Conservation (phyloP, 2,329 filamentous ascomycete genomes). For the Drechslera avenae region DNA sequence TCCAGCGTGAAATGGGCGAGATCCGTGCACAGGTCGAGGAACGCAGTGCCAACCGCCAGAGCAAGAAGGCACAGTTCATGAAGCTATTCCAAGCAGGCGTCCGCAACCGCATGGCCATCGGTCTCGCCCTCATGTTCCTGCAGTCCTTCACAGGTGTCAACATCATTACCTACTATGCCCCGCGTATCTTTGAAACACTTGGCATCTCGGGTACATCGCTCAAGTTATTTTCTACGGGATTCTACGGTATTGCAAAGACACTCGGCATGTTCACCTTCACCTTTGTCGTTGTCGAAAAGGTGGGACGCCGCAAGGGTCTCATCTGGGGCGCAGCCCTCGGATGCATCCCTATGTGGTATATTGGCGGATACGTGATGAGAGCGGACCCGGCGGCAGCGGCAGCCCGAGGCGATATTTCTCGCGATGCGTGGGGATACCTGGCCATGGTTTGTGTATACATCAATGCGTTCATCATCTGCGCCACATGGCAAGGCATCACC, state of each 20-base stretch:
- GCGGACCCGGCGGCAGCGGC: slow-evolving; percentile 56
- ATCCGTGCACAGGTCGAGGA: slow-evolving; percentile 49
- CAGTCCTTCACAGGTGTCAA: slow-evolving; percentile 46
- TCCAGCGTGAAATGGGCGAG: slow-evolving; percentile 58
- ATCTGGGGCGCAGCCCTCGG: slow-evolving; percentile 57
- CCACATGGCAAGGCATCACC: slow-evolving; percentile 51
- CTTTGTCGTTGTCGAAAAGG: slow-evolving; percentile 47
- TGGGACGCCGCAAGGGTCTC: slow-evolving; percentile 50
- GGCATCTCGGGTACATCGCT: slow-evolving; percentile 52
- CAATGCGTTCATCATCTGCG: slow-evolving; percentile 60
- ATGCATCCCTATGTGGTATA: slow-evolving; percentile 57
- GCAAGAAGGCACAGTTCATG: slow-evolving; percentile 40
- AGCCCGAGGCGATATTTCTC: slow-evolving; percentile 48
- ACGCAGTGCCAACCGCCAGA: slow-evolving; percentile 35
- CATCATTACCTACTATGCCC: slow-evolving; percentile 47
- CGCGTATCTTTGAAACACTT: slow-evolving; percentile 49
- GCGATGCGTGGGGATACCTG: slow-evolving; percentile 56
- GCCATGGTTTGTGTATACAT: slow-evolving; percentile 63
- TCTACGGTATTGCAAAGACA: slow-evolving; percentile 54
- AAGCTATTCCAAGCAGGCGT: slow-evolving; percentile 49
- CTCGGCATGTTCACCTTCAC: slow-evolving; percentile 51
- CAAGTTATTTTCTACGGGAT: slow-evolving; percentile 56
- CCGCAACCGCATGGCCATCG: slow-evolving; percentile 47
- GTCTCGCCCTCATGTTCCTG: slow-evolving; percentile 47
- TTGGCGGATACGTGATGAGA: slow-evolving; percentile 60